Percentiles rank a stretch among this genome's conserved stretches.
Conservation (phyloP, 495 filamentous ascomycete genomes). For the Emericellopsis terricola region DNA sequence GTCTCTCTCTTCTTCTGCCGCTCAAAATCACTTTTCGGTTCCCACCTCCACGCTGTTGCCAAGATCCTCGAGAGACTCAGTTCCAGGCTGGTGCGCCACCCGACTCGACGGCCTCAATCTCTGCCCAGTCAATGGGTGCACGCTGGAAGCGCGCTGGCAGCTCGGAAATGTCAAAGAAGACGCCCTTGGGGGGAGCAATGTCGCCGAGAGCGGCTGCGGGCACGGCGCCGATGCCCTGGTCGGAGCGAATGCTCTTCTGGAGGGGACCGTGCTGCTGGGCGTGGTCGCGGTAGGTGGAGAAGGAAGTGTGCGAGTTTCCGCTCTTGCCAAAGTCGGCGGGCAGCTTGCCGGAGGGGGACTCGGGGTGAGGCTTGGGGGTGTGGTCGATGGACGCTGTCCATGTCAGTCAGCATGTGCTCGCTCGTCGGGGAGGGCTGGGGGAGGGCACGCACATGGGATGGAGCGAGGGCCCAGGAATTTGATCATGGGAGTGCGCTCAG, state of each 20-base stretch:
- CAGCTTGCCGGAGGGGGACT: conserved; percentile 32
- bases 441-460: conserved; percentile 47
- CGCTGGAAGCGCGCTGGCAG: conserved; percentile 72
- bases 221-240: conserved; percentile 41
- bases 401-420: conserved; percentile 2
- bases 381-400: conserved; percentile 58
- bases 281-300: conserved; percentile 80
- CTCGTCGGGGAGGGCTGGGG: background rate
- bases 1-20: too few species aligned
- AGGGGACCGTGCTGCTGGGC: conserved; percentile 91
- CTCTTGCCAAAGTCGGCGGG: conserved; percentile 40
- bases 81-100: too few species aligned
- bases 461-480: conserved; percentile 81
- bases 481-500: conserved; percentile 64
- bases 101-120: conserved; percentile 91
- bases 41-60: too few species aligned
- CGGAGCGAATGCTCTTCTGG: conserved; percentile 31
- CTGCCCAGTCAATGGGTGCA: conserved; percentile 47
- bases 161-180: conserved; percentile 78
- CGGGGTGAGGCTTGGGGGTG: conserved; percentile 49
- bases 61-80: too few species aligned
- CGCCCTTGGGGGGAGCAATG: conserved; percentile 49
- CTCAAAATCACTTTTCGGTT: too few species aligned
- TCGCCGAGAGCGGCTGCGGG: conserved; percentile 52
- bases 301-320: conserved; percentile 39